phyloP scores from a whole-genome alignment of 163 green algal genomes.

The Chloroidium sp. region DNA sequence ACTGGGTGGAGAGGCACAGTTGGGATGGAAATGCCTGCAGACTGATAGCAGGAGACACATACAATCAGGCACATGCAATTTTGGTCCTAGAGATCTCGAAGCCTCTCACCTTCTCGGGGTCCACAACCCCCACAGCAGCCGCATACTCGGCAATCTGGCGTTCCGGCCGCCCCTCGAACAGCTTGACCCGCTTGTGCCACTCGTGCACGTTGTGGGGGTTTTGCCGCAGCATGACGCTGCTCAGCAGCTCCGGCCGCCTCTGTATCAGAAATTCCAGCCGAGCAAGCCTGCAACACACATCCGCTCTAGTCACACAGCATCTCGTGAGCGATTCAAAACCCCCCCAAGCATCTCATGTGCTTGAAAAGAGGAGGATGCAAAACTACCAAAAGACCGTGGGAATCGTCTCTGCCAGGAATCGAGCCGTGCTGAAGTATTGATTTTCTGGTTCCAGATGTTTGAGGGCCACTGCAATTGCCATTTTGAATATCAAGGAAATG shows the following conservation, averaged over 20 bases:
- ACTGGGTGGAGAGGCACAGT: background rate
- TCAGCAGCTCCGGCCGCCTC: slow-evolving; percentile 82
- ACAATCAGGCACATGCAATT: no score
- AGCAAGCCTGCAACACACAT: slow-evolving; percentile 51
- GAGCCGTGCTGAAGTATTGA: no score
- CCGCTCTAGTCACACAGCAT: background rate
- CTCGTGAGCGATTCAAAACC: background rate
- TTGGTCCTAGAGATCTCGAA: no score
- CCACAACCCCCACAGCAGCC: slow-evolving; percentile 88
- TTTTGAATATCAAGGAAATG: no score
- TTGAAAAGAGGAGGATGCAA: background rate
- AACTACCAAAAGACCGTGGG: slow-evolving; percentile 3
- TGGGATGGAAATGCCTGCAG: background rate
- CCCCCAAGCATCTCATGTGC: background rate
- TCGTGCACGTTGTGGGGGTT: slow-evolving; percentile 98
- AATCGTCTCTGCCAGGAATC: background rate
- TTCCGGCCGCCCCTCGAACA: slow-evolving; percentile 76
- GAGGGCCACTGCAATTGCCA: no score
- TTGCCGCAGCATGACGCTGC: slow-evolving; percentile 89
- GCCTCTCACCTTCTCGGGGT: slow-evolving; percentile 45
- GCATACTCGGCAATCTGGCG: slow-evolving; percentile 92
- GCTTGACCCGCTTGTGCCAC: slow-evolving; percentile 95
- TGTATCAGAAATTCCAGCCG: slow-evolving; percentile 83
- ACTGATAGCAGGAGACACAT: no score
- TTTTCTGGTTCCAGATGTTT: no score